Conservation (phyloP, 176 grass and related monocot genomes). For the Raddia distichophylla region DNA sequence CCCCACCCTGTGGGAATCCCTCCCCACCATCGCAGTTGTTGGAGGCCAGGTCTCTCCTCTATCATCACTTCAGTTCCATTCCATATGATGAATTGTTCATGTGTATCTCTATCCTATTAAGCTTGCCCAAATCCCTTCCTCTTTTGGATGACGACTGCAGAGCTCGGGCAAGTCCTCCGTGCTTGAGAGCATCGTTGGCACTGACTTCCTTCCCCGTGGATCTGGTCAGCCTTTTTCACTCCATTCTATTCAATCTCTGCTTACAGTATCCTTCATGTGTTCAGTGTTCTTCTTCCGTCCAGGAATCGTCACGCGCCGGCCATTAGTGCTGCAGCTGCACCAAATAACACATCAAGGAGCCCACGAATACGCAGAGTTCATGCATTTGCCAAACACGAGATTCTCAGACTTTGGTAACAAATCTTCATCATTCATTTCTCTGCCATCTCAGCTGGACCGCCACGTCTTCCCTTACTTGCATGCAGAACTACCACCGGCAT, state of each 20-base stretch:
- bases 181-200: slow-evolving; percentile 73
- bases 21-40: slow-evolving; percentile 77
- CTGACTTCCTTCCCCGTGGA: slow-evolving; percentile 78
- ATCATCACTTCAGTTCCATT: neutral
- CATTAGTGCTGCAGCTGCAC: slow-evolving; percentile 67
- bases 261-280: too few relatives aligned
- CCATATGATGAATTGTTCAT: neutral
- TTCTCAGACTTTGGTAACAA: slow-evolving; percentile 68
- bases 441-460: too few relatives aligned
- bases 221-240: slow-evolving; percentile 47
- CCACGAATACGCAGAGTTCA: slow-evolving; percentile 68
- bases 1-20: slow-evolving; percentile 76
- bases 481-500: too few relatives aligned
- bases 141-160: slow-evolving; percentile 19
- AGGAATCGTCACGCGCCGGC: neutral
- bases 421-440: too few relatives aligned
- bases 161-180: slow-evolving; percentile 83
- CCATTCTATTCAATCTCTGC: neutral
- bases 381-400: slow-evolving; percentile 61
- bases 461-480: too few relatives aligned
- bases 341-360: slow-evolving; percentile 40
- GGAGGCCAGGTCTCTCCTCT: slow-evolving; percentile 60
- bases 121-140: too few relatives aligned
- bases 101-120: neutral
- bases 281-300: too few relatives aligned